Conservation (phyloP, 23 red algal genomes). For the Agarophyton chilense region DNA sequence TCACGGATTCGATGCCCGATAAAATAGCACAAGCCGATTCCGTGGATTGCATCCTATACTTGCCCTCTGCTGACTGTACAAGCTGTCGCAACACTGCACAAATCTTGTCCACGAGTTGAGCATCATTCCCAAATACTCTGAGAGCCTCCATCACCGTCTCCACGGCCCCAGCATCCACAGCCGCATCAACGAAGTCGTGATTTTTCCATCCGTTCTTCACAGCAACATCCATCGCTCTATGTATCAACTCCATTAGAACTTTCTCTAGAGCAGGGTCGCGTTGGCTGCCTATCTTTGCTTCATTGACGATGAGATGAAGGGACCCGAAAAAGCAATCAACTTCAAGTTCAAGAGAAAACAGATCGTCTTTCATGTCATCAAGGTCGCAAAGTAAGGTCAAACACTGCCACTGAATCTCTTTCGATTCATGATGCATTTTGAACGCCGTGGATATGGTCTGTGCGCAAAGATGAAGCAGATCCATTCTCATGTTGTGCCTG, state of each 20-base stretch:
- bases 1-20: slow-evolving; percentile 54
- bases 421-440: slow-evolving; percentile 63
- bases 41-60: slow-evolving; percentile 34
- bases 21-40: slow-evolving; percentile 43
- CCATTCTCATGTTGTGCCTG: not conserved
- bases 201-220: slow-evolving; percentile 26
- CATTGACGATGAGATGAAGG: slow-evolving; percentile 33
- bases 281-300: slow-evolving; percentile 16
- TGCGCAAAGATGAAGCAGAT: slow-evolving; percentile 31
- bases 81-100: slow-evolving; percentile 43
- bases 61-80: slow-evolving; percentile 39
- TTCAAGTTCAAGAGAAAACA: slow-evolving; percentile 42
- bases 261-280: slow-evolving; percentile 23
- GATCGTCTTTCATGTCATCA: slow-evolving; percentile 49
- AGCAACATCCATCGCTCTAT: slow-evolving; percentile 15
- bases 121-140: slow-evolving; percentile 33
- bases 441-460: slow-evolving; percentile 48
- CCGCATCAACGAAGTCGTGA: slow-evolving; percentile 25
- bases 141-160: slow-evolving; percentile 59
- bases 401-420: slow-evolving; percentile 64
- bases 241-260: slow-evolving; percentile 35
- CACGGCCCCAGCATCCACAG: slow-evolving; percentile 62
- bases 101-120: slow-evolving; percentile 46
- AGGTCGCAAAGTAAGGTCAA: slow-evolving; percentile 64
- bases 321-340: slow-evolving; percentile 57